Conservation (phyloP, 192 early-diverging fungal species). For the Bifiguratus adelaidae region DNA sequence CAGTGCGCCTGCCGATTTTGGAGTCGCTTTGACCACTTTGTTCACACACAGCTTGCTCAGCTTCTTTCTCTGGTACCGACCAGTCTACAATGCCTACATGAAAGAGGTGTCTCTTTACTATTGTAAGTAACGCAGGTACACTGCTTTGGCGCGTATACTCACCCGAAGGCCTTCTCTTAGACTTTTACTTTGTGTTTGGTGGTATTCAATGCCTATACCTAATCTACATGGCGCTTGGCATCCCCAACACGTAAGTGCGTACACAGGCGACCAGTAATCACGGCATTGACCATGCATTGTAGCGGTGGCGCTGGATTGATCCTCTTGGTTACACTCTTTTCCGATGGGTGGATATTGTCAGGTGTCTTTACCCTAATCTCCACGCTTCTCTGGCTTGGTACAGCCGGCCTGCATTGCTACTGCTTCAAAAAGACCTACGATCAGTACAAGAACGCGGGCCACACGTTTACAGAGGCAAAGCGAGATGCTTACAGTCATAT, state of each 20-base stretch:
- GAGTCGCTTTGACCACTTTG: constrained; percentile 60
- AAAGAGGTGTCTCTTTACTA: constrained; percentile 82
- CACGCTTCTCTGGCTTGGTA: constrained; percentile 32
- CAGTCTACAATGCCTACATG: constrained; percentile 80
- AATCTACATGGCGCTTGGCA: constrained; percentile 79
- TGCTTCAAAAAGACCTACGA: constrained; percentile 44
- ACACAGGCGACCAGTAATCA: background rate
- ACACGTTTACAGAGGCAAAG: constrained; percentile 66
- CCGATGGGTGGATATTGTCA: constrained; percentile 53
- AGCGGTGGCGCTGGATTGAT: constrained; percentile 75
- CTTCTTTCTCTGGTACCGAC: constrained; percentile 84
- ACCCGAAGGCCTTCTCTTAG: too few relatives aligned
- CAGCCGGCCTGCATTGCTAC: constrained; percentile 13
- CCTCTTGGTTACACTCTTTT: constrained; percentile 59
- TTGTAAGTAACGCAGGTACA: constrained; percentile 31
- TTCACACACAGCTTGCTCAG: constrained; percentile 66
- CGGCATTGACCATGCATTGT: background rate
- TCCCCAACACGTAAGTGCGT: constrained; percentile 58
- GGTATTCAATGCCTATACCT: constrained; percentile 75
- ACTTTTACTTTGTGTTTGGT: constrained; percentile 76
- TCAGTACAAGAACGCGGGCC: constrained; percentile 58
- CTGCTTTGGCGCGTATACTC: background rate
- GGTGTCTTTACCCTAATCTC: constrained; percentile 48
- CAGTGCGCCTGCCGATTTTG: constrained; percentile 67
- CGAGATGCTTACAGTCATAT: constrained; percentile 14